Conservation (phyloP, 2,329 filamentous ascomycete species). For the Alternaria infectoria region DNA sequence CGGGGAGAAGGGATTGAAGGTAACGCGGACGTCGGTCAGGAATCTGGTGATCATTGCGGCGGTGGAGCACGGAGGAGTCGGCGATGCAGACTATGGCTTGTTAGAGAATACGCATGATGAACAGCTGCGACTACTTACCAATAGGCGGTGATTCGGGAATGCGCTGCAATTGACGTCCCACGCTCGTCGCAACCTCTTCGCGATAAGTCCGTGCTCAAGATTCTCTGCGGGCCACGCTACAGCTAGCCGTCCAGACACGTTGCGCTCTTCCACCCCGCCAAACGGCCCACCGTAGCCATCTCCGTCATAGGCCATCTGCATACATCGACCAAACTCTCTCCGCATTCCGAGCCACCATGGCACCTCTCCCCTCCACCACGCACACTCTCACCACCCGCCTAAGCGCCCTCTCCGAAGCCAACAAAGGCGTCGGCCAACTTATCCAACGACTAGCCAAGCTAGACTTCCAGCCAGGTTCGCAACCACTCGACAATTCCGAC, state of each 20-base stretch:
- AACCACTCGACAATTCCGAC: slow-evolving; percentile 61
- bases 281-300: slow-evolving; percentile 31
- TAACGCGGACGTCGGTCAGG: slow-evolving; percentile 81
- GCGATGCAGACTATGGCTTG: background rate
- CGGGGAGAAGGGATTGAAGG: slow-evolving; percentile 90
- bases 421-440: slow-evolving; percentile 61
- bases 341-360: slow-evolving; percentile 38
- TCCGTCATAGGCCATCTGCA: slow-evolving; percentile 40
- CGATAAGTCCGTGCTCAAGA: slow-evolving; percentile 30
- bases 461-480: slow-evolving; percentile 67
- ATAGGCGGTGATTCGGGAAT: background rate
- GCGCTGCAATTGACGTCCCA: slow-evolving; percentile 2
- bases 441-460: slow-evolving; percentile 65
- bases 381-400: slow-evolving; percentile 56
- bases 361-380: slow-evolving; percentile 42
- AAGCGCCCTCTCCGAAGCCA: slow-evolving; percentile 59
- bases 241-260: slow-evolving; percentile 22
- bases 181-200: slow-evolving; percentile 5
- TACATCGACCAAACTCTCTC: slow-evolving; percentile 34
- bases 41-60: slow-evolving; percentile 80
- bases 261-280: slow-evolving; percentile 13
- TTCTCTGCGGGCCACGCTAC: slow-evolving; percentile 17
- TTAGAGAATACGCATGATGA: background rate
- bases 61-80: background rate
- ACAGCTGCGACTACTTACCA: background rate